phyloP scores from a whole-genome alignment of 352 stramenopile species.

The Globisporangium camurandrum region DNA sequence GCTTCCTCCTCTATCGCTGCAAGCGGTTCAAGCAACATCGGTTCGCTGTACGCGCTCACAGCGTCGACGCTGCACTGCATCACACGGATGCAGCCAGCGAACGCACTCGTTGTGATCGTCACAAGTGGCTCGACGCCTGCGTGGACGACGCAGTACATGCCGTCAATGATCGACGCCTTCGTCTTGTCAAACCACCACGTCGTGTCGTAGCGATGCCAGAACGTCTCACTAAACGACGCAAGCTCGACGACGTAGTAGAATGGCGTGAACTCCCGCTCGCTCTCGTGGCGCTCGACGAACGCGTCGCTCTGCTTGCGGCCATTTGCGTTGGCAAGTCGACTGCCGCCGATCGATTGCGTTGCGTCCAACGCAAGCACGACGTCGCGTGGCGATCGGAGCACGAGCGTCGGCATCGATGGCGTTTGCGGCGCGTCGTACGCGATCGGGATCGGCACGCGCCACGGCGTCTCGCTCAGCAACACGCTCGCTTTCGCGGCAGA shows the following conservation, averaged over 20 bases:
- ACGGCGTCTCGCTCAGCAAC: conserved; percentile 12
- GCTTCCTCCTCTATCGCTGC: background rate
- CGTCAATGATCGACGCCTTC: conserved; percentile 44
- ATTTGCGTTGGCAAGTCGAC: background rate
- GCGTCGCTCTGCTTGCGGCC: background rate
- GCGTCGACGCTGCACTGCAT: conserved; percentile 44
- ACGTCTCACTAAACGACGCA: conserved; percentile 52
- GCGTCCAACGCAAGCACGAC: conserved; percentile 17
- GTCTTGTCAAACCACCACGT: conserved; percentile 83
- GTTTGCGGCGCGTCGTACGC: conserved; percentile 11
- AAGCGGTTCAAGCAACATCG: conserved; percentile 40
- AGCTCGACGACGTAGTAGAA: conserved; percentile 66
- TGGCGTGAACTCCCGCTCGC: conserved; percentile 26
- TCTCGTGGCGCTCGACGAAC: conserved; percentile 26
- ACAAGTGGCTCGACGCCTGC: conserved; percentile 30
- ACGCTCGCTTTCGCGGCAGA: conserved; percentile 8
- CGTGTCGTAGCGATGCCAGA: conserved; percentile 67
- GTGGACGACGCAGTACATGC: conserved; percentile 60
- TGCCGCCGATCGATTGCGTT: no score
- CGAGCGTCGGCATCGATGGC: conserved; percentile 10
- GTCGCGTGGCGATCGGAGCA: conserved; percentile 15
- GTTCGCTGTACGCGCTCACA: conserved; percentile 37
- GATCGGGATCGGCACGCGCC: conserved; percentile 20
- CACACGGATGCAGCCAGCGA: conserved; percentile 54
- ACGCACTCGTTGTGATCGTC: conserved; percentile 34